These are phyloP conservation scores for Lithospermum erythrorhizon DNA, from an alignment of 257 asterid genomes.

Conservation along the genomic window DNA sequence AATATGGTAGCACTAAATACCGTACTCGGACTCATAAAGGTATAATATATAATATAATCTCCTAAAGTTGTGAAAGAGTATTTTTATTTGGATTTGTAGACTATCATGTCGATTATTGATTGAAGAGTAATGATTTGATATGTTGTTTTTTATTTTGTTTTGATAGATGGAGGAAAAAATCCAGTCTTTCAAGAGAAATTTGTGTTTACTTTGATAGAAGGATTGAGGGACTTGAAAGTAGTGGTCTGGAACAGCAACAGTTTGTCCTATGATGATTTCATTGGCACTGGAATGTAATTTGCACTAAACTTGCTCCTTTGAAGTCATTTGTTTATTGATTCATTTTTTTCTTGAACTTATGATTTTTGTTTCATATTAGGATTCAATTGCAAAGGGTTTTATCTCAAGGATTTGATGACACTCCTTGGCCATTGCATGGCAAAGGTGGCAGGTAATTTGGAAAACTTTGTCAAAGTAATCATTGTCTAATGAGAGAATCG, in stretches of 20 bases:
- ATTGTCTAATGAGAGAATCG: neutral
- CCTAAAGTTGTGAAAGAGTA: too few relatives aligned
- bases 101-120: neutral
- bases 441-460: slow-evolving; percentile 60
- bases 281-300: slow-evolving; percentile 74
- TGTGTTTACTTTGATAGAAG: slow-evolving; percentile 66
- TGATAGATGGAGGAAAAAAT: slow-evolving; percentile 75
- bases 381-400: slow-evolving; percentile 72
- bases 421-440: slow-evolving; percentile 68
- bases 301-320: neutral
- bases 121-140: neutral
- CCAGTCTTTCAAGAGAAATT: slow-evolving; percentile 94
- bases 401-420: slow-evolving; percentile 70
- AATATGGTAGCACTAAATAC: slow-evolving; percentile 55
- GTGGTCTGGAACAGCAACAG: slow-evolving; percentile 90
- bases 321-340: neutral
- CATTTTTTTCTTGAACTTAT: neutral
- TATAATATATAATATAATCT: too few relatives aligned
- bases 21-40: slow-evolving; percentile 94
- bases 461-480: neutral
- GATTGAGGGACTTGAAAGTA: slow-evolving; percentile 49
- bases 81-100: too few relatives aligned
- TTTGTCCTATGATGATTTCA: slow-evolving; percentile 55
- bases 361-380: slow-evolving; percentile 23
- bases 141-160: slow-evolving; percentile 1